Conservation (phyloP, 2,329 filamentous ascomycete genomes). For the Laburnicola sp. region DNA sequence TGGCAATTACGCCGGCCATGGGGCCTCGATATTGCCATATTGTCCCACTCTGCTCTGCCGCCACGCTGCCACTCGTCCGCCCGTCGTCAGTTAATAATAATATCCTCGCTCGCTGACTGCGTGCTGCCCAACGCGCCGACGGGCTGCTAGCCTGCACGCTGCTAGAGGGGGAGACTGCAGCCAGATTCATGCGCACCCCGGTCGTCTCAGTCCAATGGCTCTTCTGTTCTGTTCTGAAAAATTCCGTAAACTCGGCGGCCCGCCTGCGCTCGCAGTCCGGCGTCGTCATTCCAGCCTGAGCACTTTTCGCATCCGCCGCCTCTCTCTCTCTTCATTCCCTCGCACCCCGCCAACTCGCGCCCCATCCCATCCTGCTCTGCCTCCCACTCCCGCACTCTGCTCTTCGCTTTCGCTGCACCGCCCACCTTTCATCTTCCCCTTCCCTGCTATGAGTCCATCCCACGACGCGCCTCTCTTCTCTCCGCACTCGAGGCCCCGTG, state of each 20-base stretch:
- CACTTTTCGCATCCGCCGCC: background rate
- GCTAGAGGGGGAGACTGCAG: background rate
- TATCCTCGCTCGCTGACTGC: background rate
- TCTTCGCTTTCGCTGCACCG: background rate
- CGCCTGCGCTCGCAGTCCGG: slow-evolving; percentile 5
- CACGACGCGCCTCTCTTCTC: slow-evolving; percentile 1
- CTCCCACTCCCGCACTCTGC: background rate
- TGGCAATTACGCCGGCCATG: slow-evolving; percentile 3
- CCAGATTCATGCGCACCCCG: slow-evolving; percentile 11
- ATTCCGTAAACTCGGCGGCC: slow-evolving; percentile 9
- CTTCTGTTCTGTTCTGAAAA: slow-evolving; percentile 4
- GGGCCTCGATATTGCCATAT: slow-evolving; percentile 10
- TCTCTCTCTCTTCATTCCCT: background rate
- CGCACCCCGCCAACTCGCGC: background rate
- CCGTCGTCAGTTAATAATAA: background rate
- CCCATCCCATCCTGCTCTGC: background rate
- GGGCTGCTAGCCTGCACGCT: slow-evolving; percentile 1
- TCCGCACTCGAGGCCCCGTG: slow-evolving; percentile 10
- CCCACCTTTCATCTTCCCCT: background rate
- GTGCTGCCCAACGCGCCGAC: slow-evolving; percentile 1
- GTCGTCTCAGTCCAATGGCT: slow-evolving; percentile 10
- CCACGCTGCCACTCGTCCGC: background rate
- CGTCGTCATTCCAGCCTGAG: slow-evolving; percentile 8
- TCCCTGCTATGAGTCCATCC: slow-evolving; percentile 8
- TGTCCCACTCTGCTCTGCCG: background rate